Evolutionary conservation across 768 basidiomycete genomes (phyloP).

Genomic region (Asterophora lycoperdoides): DNA sequence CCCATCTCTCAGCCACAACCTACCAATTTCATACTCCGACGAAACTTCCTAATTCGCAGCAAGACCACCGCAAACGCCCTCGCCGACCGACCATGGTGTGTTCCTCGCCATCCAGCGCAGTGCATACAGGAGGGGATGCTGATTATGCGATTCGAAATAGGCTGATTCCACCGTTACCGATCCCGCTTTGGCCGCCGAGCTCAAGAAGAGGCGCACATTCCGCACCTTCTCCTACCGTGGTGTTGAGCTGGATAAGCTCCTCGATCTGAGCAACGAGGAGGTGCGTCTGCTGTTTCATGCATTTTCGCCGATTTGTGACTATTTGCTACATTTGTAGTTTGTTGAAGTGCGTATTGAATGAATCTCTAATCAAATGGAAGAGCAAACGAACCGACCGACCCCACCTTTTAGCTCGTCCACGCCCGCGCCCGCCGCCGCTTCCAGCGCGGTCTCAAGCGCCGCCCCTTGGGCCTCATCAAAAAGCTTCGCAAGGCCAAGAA

Average conservation of each 20-base stretch:
- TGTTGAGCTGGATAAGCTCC: conserved; percentile 95
- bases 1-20: conserved; percentile 39
- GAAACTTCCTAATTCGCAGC: conserved; percentile 12
- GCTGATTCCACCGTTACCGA: conserved; percentile 85
- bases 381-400: background rate
- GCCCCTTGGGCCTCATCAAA: conserved; percentile 98
- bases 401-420: conserved; percentile 74
- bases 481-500: conserved; percentile 99
- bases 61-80: conserved; percentile 37
- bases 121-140: conserved; percentile 1
- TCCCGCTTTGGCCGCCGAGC: conserved; percentile 88
- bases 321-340: conserved; percentile 42
- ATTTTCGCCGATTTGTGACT: background rate
- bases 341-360: conserved; percentile 57
- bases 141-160: conserved; percentile 34
- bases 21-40: conserved; percentile 28
- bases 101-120: background rate
- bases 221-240: conserved; percentile 99
- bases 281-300: conserved; percentile 43
- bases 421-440: conserved; percentile 98
- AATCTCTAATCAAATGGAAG: background rate
- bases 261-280: conserved; percentile 94
- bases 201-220: conserved; percentile 99
- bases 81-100: conserved; percentile 39
- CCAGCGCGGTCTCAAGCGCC: conserved; percentile 97